Conservation (phyloP, 352 stramenopile genomes). For the Hyaloperonospora arabidopsidis region DNA sequence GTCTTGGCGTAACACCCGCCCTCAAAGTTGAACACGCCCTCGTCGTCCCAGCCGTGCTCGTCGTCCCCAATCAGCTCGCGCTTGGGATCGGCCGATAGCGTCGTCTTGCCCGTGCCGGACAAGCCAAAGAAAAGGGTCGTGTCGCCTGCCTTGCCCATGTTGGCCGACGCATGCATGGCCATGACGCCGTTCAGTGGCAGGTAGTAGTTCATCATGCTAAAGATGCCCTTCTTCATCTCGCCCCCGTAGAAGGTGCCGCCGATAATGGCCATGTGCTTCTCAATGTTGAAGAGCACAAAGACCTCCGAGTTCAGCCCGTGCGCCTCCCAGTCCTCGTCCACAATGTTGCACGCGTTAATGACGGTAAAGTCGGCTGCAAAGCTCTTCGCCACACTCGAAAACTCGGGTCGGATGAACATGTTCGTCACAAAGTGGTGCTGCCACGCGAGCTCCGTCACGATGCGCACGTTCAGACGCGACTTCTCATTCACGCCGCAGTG, state of each 20-base stretch:
- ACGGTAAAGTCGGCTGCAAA: constrained; percentile 97
- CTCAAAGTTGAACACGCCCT: constrained; percentile 99
- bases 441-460: constrained; percentile 97
- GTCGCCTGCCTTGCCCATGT: constrained; percentile 94
- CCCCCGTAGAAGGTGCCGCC: constrained; percentile 95
- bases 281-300: constrained; percentile 95
- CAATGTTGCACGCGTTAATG: constrained; percentile 94
- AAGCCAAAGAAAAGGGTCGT: constrained; percentile 97
- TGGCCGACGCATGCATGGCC: constrained; percentile 97
- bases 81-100: constrained; percentile 86
- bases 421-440: constrained; percentile 97
- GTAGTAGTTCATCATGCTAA: constrained; percentile 98
- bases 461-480: constrained; percentile 92
- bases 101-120: constrained; percentile 88
- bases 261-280: constrained; percentile 93
- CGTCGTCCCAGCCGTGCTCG: constrained; percentile 96
- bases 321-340: constrained; percentile 90
- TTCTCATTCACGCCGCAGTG: constrained; percentile 91
- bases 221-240: constrained; percentile 99
- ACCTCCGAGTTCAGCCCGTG: constrained; percentile 93
- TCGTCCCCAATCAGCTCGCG: constrained; percentile 71
- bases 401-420: constrained; percentile 90
- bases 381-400: constrained; percentile 77
- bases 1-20: constrained; percentile 99
- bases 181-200: constrained; percentile 92